These are phyloP conservation scores for Lycium ferocissimum DNA, from an alignment of 257 asterid genomes.

Conservation along the genomic window DNA sequence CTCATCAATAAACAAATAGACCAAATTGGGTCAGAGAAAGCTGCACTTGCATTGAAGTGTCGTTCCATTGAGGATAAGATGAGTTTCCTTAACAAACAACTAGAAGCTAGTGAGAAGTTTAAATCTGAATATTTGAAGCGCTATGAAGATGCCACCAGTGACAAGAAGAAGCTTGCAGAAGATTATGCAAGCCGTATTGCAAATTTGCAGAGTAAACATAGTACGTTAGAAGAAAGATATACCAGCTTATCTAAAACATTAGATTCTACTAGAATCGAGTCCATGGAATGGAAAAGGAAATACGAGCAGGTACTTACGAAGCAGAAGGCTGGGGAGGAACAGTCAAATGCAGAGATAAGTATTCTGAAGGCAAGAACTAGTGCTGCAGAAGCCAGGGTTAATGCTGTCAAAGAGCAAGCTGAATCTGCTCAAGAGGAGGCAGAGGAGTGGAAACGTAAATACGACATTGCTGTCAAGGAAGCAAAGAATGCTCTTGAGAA, in stretches of 20 bases:
- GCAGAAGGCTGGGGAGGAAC: slow-evolving; percentile 84
- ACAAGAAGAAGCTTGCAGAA: slow-evolving; percentile 84
- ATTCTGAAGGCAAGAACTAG: slow-evolving; percentile 80
- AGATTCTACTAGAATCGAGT: slow-evolving; percentile 71
- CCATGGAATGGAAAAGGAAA: slow-evolving; percentile 86
- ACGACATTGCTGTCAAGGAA: slow-evolving; percentile 82
- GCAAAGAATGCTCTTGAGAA: slow-evolving; percentile 89
- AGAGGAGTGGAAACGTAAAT: slow-evolving; percentile 95
- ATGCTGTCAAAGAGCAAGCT: slow-evolving; percentile 92
- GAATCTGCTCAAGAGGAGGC: slow-evolving; percentile 96
- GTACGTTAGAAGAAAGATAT: slow-evolving; percentile 83
- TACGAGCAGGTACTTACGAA: slow-evolving; percentile 67
- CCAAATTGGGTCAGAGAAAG: slow-evolving; percentile 78
- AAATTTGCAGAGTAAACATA: slow-evolving; percentile 77
- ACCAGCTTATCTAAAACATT: slow-evolving; percentile 68
- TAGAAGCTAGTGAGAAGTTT: slow-evolving; percentile 86
- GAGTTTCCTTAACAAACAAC: slow-evolving; percentile 78
- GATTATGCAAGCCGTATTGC: slow-evolving; percentile 77
- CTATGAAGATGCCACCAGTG: slow-evolving; percentile 83
- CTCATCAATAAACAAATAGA: slow-evolving; percentile 83
- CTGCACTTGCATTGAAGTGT: slow-evolving; percentile 80
- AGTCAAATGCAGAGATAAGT: slow-evolving; percentile 70
- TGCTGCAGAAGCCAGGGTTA: slow-evolving; percentile 98
- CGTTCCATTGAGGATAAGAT: slow-evolving; percentile 83
- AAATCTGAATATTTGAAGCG: slow-evolving; percentile 93